phyloP scores from a whole-genome alignment of 2,329 filamentous ascomycete genomes.

The Phialophora tarda region DNA sequence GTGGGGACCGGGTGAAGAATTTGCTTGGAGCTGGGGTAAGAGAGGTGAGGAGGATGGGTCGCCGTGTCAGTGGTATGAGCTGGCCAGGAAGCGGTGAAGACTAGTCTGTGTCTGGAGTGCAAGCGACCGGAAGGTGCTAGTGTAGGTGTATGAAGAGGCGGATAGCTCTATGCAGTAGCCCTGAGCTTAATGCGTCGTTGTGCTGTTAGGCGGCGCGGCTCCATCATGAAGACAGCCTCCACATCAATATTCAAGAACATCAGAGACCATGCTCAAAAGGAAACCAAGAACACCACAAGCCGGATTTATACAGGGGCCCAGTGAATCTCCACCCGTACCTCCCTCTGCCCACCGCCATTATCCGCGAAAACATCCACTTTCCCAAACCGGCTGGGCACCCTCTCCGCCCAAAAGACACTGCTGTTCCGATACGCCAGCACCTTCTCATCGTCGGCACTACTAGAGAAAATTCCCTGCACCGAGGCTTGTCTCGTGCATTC shows the following conservation, averaged over 20 bases:
- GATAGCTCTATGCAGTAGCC: background rate
- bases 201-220: background rate
- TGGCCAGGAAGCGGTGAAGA: constrained; percentile 34
- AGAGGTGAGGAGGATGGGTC: constrained; percentile 36
- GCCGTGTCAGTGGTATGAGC: constrained; percentile 31
- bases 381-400: constrained; percentile 30
- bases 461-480: constrained; percentile 44
- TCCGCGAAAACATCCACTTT: constrained; percentile 37
- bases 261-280: background rate
- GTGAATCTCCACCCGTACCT: constrained; percentile 36
- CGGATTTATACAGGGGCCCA: constrained; percentile 31
- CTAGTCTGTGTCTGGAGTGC: constrained; percentile 11
- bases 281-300: background rate
- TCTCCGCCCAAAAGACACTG: constrained; percentile 35
- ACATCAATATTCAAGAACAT: background rate
- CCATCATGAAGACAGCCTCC: background rate
- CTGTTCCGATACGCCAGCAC: constrained; percentile 29
- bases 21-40: constrained; percentile 35
- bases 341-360: constrained; percentile 31
- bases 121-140: constrained; percentile 4
- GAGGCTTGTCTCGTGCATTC: constrained; percentile 60
- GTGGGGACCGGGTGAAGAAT: constrained; percentile 35
- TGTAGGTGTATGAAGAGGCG: background rate
- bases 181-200: background rate
- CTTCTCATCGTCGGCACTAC: background rate